Conservation (phyloP, 2,329 filamentous ascomycete species). For the Rutstroemia sp. region DNA sequence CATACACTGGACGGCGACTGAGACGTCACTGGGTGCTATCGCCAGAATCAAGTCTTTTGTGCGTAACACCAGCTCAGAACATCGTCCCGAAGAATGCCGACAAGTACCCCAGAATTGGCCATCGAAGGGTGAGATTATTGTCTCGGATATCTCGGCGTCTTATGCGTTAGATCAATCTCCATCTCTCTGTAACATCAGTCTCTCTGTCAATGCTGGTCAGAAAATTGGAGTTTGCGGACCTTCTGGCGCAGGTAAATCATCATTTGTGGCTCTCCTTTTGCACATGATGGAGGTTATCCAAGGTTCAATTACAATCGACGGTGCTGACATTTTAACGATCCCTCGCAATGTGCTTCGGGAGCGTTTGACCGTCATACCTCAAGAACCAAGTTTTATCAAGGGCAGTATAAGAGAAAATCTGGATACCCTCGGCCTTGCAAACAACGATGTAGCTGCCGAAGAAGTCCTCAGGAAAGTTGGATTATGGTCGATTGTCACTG, state of each 20-base stretch:
- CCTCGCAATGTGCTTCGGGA: constrained; percentile 38
- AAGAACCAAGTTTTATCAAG: constrained; percentile 43
- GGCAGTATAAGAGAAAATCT: constrained; percentile 41
- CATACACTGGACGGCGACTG: constrained; percentile 22
- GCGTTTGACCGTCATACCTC: constrained; percentile 33
- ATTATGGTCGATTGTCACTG: constrained; percentile 9
- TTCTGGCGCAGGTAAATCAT: constrained; percentile 34
- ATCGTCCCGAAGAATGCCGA: constrained; percentile 11
- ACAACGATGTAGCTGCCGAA: constrained; percentile 33
- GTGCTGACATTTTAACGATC: constrained; percentile 36
- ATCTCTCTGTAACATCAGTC: constrained; percentile 30
- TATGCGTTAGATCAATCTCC: constrained; percentile 21
- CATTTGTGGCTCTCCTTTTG: constrained; percentile 40
- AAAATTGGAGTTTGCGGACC: constrained; percentile 42
- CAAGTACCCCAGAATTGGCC: constrained; percentile 15
- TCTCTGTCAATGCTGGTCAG: constrained; percentile 39
- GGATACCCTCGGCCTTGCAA: constrained; percentile 32
- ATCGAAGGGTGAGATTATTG: constrained; percentile 24
- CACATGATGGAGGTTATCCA: constrained; percentile 39
- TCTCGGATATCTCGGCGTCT: constrained; percentile 25
- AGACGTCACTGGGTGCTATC: constrained; percentile 25
- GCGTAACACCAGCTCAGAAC: constrained; percentile 12
- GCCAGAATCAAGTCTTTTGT: constrained; percentile 18
- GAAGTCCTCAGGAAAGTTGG: constrained; percentile 38
- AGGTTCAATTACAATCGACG: constrained; percentile 38